Conservation (phyloP, 2,329 filamentous ascomycete genomes). For the Malbranchea cinnamomea region DNA sequence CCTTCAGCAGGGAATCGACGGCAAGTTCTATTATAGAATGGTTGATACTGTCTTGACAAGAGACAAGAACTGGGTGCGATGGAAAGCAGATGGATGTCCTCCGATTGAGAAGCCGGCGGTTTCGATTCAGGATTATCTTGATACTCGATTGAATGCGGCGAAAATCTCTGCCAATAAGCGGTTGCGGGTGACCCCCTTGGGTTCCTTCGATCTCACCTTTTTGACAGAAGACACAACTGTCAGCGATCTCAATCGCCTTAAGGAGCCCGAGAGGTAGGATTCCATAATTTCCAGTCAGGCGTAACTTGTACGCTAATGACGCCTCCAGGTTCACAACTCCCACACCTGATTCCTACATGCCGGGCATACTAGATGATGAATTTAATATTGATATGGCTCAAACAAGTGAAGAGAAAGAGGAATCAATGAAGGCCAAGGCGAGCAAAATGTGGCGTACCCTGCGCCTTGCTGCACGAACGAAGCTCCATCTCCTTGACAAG, state of each 20-base stretch:
- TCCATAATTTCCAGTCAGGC: not conserved
- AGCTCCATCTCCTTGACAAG: slow-evolving; percentile 68
- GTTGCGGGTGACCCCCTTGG: slow-evolving; percentile 52
- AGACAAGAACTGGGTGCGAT: slow-evolving; percentile 97
- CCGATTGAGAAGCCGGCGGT: slow-evolving; percentile 67
- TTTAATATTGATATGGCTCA: slow-evolving; percentile 75
- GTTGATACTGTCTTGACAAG: slow-evolving; percentile 89
- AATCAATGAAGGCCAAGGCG: slow-evolving; percentile 54
- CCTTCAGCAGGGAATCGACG: slow-evolving; percentile 64
- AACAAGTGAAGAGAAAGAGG: slow-evolving; percentile 44
- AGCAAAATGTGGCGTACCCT: slow-evolving; percentile 87
- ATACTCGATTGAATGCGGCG: slow-evolving; percentile 51
- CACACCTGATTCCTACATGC: slow-evolving; percentile 53
- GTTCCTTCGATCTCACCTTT: slow-evolving; percentile 63
- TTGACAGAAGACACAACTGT: slow-evolving; percentile 51
- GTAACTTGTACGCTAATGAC: slow-evolving; percentile 9
- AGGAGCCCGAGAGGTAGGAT: slow-evolving; percentile 40
- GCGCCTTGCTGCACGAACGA: slow-evolving; percentile 59
- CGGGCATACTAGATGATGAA: slow-evolving; percentile 61
- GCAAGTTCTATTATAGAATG: slow-evolving; percentile 89
- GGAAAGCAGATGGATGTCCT: slow-evolving; percentile 91
- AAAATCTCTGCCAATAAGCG: slow-evolving; percentile 57
- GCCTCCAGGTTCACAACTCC: slow-evolving; percentile 50
- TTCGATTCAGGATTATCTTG: slow-evolving; percentile 50
- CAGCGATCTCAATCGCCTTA: slow-evolving; percentile 53